Evolutionary conservation across 805 yeast genomes (phyloP).

Genomic region (Blastobotrys peoriensis): DNA sequence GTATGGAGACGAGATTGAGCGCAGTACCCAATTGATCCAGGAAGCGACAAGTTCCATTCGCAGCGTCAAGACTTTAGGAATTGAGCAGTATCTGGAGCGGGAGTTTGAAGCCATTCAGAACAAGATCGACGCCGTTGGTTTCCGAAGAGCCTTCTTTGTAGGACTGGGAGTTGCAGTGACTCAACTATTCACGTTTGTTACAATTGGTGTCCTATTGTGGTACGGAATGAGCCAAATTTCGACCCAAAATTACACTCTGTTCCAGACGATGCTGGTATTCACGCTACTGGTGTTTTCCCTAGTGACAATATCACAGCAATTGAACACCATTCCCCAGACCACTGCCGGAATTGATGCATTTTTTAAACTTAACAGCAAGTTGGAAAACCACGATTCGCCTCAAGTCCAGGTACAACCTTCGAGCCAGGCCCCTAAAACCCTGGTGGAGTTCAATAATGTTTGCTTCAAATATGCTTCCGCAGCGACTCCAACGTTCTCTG

Average conservation of each 20-base stretch:
- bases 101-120: conserved; percentile 32
- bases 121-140: conserved; percentile 37
- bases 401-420: neutral
- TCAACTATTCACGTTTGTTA: conserved; percentile 46
- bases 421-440: neutral
- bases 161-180: conserved; percentile 65
- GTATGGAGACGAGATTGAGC: conserved; percentile 41
- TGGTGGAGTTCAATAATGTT: conserved; percentile 40
- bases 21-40: conserved; percentile 27
- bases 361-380: conserved; percentile 3
- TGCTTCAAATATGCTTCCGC: conserved; percentile 32
- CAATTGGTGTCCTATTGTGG: conserved; percentile 69
- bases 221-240: conserved; percentile 76
- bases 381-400: neutral
- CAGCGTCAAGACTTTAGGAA: conserved; percentile 54
- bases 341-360: conserved; percentile 55
- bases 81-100: conserved; percentile 42
- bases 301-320: conserved; percentile 51
- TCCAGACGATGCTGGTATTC: conserved; percentile 61
- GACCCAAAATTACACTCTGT: conserved; percentile 44
- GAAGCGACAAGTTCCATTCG: conserved; percentile 55
- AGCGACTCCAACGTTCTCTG: conserved; percentile 31
- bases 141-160: conserved; percentile 48
- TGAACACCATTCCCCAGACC: conserved; percentile 70
- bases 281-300: conserved; percentile 70